Percentiles rank a stretch among this genome's conserved stretches.
phyloP scores from a whole-genome alignment of 148 eudicot species.

The Arbutus unedo region DNA sequence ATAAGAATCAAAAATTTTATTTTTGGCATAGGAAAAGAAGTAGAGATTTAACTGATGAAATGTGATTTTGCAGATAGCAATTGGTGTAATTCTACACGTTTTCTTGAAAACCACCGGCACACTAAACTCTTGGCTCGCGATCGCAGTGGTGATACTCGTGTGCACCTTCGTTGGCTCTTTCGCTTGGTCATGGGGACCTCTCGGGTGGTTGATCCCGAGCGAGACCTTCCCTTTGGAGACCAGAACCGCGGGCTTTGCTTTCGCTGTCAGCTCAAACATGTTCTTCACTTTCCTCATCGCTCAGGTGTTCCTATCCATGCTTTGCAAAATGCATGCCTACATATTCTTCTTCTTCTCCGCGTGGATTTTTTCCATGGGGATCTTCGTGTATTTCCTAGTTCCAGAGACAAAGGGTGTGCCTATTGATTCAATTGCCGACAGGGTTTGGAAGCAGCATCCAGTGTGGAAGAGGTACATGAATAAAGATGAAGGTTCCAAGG shows the following conservation, averaged over 20 bases:
- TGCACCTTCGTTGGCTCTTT: conserved; percentile 55
- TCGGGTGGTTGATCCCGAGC: conserved; percentile 38
- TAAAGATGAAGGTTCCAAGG: conserved; percentile 14
- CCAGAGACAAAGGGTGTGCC: conserved; percentile 47
- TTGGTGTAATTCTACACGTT: conserved; percentile 38
- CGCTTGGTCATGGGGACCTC: conserved; percentile 54
- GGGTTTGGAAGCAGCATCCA: conserved; percentile 41
- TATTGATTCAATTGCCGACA: conserved; percentile 26
- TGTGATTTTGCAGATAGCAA: conserved; percentile 30
- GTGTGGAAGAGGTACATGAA: conserved; percentile 38
- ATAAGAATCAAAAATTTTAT: too few relatives aligned
- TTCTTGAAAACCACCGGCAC: conserved; percentile 34
- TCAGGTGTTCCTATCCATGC: conserved; percentile 40
- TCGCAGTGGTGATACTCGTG: conserved; percentile 44
- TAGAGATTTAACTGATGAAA: neutral
- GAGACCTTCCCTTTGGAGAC: conserved; percentile 46
- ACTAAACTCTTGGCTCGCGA: conserved; percentile 28
- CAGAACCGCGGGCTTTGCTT: conserved; percentile 41
- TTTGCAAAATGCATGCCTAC: conserved; percentile 34
- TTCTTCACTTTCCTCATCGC: conserved; percentile 42
- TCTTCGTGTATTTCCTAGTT: conserved; percentile 37
- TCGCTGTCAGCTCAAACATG: conserved; percentile 54
- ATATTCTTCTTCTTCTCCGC: conserved; percentile 49
- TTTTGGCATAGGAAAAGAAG: too few relatives aligned
- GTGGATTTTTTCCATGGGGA: conserved; percentile 39